Conservation (phyloP, 257 asterid species). For the Nicotiana knightiana region DNA sequence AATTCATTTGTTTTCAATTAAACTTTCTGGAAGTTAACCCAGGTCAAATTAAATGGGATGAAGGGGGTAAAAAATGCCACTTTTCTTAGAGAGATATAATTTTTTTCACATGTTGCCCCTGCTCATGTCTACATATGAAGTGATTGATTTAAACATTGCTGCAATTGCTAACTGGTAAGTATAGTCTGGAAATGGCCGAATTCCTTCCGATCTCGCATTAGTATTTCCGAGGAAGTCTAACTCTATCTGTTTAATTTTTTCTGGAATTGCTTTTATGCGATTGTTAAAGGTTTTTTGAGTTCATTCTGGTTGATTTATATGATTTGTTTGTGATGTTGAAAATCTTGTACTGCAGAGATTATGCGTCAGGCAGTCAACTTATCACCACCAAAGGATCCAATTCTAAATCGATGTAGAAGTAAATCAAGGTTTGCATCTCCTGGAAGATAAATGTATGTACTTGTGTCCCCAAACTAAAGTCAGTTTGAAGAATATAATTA, state of each 20-base stretch:
- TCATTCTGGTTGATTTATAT: background rate
- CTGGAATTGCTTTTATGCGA: background rate
- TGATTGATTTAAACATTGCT: background rate
- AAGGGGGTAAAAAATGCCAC: background rate
- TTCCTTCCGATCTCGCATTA: background rate
- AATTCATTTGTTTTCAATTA: background rate
- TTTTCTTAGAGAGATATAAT: background rate
- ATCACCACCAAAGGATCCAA: slow-evolving; percentile 76
- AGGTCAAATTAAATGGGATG: background rate
- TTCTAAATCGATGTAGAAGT: slow-evolving; percentile 46
- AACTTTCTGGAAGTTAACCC: slow-evolving; percentile 5
- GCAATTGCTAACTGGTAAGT: background rate
- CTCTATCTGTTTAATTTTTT: background rate
- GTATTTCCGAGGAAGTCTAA: background rate
- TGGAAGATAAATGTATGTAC: slow-evolving; percentile 18
- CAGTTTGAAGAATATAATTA: background rate
- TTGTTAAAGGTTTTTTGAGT: background rate
- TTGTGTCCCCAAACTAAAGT: background rate
- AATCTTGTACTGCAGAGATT: slow-evolving; percentile 50
- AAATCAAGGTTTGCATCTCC: slow-evolving; percentile 72
- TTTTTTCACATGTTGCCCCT: background rate
- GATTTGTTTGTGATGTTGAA: slow-evolving; percentile 6
- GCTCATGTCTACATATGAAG: background rate
- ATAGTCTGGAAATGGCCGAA: background rate
- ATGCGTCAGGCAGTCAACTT: slow-evolving; percentile 79